These are phyloP conservation scores for Aspergillus sp. DNA, from an alignment of 2,329 filamentous ascomycete genomes.

Conservation along the genomic window DNA sequence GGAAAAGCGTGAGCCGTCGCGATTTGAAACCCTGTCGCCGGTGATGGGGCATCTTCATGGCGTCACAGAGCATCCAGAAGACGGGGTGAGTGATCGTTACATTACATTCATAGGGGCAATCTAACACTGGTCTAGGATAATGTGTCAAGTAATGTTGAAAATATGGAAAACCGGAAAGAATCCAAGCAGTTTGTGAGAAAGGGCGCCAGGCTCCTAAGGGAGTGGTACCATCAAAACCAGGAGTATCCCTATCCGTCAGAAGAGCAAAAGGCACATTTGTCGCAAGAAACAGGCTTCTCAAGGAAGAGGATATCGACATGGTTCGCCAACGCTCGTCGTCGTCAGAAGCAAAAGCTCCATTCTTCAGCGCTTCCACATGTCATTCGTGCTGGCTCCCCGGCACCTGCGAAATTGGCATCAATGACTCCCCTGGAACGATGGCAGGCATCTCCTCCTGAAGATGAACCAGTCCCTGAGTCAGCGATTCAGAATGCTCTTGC, in stretches of 20 bases:
- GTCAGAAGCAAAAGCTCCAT: conserved; percentile 31
- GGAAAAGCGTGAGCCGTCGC: conserved; percentile 36
- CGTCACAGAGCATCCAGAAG: conserved; percentile 32
- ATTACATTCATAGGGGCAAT: background rate
- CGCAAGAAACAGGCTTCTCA: conserved; percentile 38
- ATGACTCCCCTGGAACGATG: conserved; percentile 42
- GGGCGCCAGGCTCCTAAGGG: conserved; percentile 36
- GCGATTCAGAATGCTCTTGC: conserved; percentile 31
- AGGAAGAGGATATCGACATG: conserved; percentile 40
- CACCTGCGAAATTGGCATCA: conserved; percentile 21
- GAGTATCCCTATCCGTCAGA: conserved; percentile 43
- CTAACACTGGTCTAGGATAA: background rate
- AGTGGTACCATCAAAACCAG: conserved; percentile 40
- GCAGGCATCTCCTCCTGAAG: conserved; percentile 37
- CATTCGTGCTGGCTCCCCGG: conserved; percentile 28
- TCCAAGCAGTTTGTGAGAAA: conserved; percentile 37
- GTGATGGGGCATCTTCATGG: conserved; percentile 44
- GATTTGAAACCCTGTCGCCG: conserved; percentile 40
- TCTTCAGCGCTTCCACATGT: conserved; percentile 28
- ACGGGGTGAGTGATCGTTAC: conserved; percentile 7
- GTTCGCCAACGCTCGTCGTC: conserved; percentile 44
- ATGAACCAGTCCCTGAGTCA: conserved; percentile 34
- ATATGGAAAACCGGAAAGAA: conserved; percentile 11
- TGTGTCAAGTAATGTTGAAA: background rate
- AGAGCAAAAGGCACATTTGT: conserved; percentile 35